These are phyloP conservation scores for Trichoderma oligosporum DNA, from an alignment of 2,329 filamentous ascomycete species.

Conservation along the genomic window DNA sequence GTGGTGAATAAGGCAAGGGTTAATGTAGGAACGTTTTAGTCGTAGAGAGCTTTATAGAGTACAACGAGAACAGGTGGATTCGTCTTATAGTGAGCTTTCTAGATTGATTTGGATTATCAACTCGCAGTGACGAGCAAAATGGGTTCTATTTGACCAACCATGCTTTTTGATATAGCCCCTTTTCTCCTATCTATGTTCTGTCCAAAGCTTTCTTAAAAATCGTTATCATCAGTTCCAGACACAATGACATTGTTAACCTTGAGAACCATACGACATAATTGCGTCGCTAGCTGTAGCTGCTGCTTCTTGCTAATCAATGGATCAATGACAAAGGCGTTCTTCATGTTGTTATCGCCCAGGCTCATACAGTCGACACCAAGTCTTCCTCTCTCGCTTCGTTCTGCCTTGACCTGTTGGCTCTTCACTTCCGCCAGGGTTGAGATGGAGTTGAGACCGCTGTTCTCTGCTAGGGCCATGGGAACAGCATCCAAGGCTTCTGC, in stretches of 20 bases:
- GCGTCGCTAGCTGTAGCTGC: slow-evolving; percentile 92
- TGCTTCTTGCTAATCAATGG: slow-evolving; percentile 97
- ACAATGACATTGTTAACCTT: slow-evolving; percentile 98
- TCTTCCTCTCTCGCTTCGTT: slow-evolving; percentile 47
- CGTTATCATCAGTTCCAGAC: slow-evolving; percentile 78
- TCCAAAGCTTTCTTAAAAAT: slow-evolving; percentile 58
- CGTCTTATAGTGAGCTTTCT: neutral
- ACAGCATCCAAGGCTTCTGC: slow-evolving; percentile 89
- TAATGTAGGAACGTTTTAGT: too few relatives aligned
- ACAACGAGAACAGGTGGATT: too few relatives aligned
- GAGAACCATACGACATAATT: slow-evolving; percentile 95
- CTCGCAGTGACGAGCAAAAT: slow-evolving; percentile 14
- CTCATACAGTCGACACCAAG: slow-evolving; percentile 98
- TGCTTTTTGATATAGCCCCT: slow-evolving; percentile 29
- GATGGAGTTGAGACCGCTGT: slow-evolving; percentile 93
- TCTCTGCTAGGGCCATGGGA: slow-evolving; percentile 95
- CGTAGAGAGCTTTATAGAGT: too few relatives aligned
- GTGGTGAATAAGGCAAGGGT: too few relatives aligned
- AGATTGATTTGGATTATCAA: slow-evolving; percentile 15
- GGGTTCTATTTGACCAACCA: slow-evolving; percentile 21
- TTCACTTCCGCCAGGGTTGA: slow-evolving; percentile 93
- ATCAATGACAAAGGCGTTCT: slow-evolving; percentile 95
- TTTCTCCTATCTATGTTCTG: slow-evolving; percentile 23
- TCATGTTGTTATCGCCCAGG: slow-evolving; percentile 94
- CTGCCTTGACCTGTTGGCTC: slow-evolving; percentile 86